Evolutionary conservation across 352 stramenopile genomes (phyloP).

Genomic region (Pythium plurisporium): DNA sequence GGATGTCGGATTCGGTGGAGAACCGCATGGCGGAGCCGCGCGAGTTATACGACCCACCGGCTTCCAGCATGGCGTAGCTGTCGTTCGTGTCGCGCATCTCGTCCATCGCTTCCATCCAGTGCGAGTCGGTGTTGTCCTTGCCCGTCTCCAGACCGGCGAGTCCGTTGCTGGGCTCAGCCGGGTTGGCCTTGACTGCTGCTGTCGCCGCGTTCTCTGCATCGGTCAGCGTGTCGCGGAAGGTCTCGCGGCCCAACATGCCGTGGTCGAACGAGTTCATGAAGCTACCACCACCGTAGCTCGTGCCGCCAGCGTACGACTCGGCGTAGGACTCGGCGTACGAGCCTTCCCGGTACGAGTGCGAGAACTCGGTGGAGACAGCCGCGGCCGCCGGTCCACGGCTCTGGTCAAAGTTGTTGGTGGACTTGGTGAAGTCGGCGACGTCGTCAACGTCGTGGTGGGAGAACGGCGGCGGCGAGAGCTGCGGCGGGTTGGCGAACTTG

Average conservation of each 20-base stretch:
- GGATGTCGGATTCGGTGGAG: slow-evolving; percentile 67
- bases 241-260: slow-evolving; percentile 25
- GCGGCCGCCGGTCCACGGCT: slow-evolving; percentile 34
- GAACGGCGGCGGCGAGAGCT: slow-evolving; percentile 18
- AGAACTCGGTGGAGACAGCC: slow-evolving; percentile 9
- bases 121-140: slow-evolving; percentile 29
- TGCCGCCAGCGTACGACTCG: slow-evolving; percentile 38
- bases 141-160: slow-evolving; percentile 11
- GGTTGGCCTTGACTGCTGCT: neutral
- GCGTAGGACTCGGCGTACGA: slow-evolving; percentile 62
- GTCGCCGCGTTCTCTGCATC: slow-evolving; percentile 17
- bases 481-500: slow-evolving; percentile 18
- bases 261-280: slow-evolving; percentile 58
- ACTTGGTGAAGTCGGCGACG: slow-evolving; percentile 38
- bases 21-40: slow-evolving; percentile 69
- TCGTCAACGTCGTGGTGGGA: slow-evolving; percentile 3
- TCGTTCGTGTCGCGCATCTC: slow-evolving; percentile 79
- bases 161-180: slow-evolving; percentile 1
- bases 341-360: slow-evolving; percentile 19
- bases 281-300: slow-evolving; percentile 23
- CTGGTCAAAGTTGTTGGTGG: slow-evolving; percentile 45
- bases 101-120: slow-evolving; percentile 69
- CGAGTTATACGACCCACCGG: slow-evolving; percentile 50
- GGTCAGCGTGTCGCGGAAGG: slow-evolving; percentile 14
- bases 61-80: slow-evolving; percentile 82